A percentile compares a stretch with the other conserved stretches of the same genome.
Evolutionary conservation across 371 early-diverging fungal species (phyloP).

Genomic region (Apophysomyces variabilis): DNA sequence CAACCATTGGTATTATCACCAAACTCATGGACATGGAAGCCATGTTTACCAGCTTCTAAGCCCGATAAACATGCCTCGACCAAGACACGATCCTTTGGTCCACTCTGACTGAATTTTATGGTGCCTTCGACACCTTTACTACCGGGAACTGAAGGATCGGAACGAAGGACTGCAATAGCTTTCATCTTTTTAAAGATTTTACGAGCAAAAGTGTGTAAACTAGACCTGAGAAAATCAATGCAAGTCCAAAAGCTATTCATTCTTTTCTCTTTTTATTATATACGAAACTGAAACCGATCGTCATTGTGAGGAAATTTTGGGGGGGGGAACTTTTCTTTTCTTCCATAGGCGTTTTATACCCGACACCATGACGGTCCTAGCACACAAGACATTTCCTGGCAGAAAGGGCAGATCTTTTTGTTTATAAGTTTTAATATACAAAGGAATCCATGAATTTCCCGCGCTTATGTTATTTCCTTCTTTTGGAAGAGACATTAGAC

Average conservation of each 20-base stretch:
- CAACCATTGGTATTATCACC: conserved; percentile 89
- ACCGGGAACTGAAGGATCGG: conserved; percentile 43
- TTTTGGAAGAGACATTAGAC: neutral
- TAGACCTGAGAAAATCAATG: no score
- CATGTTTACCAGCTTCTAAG: conserved; percentile 84
- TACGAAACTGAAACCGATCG: neutral
- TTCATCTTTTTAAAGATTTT: conserved; percentile 55
- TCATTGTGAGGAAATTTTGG: conserved; percentile 1
- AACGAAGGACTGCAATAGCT: conserved; percentile 81
- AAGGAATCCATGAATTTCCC: no score
- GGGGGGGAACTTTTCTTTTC: no score
- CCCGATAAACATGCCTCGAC: conserved; percentile 72
- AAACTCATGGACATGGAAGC: conserved; percentile 91
- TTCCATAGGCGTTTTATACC: no score
- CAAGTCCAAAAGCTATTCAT: neutral
- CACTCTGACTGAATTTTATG: conserved; percentile 36
- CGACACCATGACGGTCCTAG: no score
- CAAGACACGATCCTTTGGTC: conserved; percentile 47
- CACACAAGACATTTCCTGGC: no score
- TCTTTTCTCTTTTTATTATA: neutral
- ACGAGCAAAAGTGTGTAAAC: conserved; percentile 3
- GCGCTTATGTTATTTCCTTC: no score
- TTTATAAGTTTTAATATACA: no score
- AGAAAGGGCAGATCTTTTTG: no score
- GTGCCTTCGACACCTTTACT: conserved; percentile 64